These are phyloP conservation scores for Rhizopus microsporus DNA, from an alignment of 371 early-diverging fungal genomes.

Conservation along the genomic window DNA sequence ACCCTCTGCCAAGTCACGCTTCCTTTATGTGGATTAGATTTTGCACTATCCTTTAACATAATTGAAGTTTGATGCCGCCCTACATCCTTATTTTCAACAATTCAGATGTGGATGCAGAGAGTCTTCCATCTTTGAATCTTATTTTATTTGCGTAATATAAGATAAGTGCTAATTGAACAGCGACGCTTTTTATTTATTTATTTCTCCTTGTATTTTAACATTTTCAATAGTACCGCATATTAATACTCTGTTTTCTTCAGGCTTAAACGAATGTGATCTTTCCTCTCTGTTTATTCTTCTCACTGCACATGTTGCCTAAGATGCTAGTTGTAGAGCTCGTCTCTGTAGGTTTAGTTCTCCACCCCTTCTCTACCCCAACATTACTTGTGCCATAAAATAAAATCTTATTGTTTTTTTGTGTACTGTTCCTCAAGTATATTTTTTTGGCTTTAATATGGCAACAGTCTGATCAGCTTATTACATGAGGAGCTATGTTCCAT, in stretches of 20 bases:
- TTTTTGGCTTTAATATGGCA: conserved; percentile 7
- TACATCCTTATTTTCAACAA: conserved; percentile 12
- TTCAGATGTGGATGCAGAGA: conserved; percentile 9
- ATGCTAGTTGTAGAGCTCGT: conserved; percentile 5
- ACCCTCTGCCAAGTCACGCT: too few species aligned
- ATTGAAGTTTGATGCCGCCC: conserved; percentile 4
- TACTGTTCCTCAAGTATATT: conserved; percentile 6
- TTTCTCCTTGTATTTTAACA: conserved; percentile 1
- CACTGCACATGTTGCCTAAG: conserved; percentile 5
- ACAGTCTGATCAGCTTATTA: conserved; percentile 9
- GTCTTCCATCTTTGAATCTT: conserved; percentile 2
- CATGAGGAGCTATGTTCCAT: background rate
- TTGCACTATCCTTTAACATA: conserved; percentile 14
- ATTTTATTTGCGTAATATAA: conserved; percentile 1
- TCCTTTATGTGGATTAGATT: background rate
- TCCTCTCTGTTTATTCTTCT: conserved; percentile 1
- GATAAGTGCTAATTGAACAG: conserved; percentile 8
- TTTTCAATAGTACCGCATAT: too few species aligned
- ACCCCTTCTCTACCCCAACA: conserved; percentile 2
- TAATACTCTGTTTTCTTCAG: conserved; percentile 8
- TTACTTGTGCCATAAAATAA: conserved; percentile 6
- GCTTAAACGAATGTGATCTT: conserved; percentile 2
- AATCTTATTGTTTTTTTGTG: conserved; percentile 6
- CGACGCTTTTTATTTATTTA: conserved; percentile 8
- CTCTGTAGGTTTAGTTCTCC: background rate